These are phyloP conservation scores for Ogataea nitratoaversa DNA, from an alignment of 805 yeast species.

Conservation along the genomic window DNA sequence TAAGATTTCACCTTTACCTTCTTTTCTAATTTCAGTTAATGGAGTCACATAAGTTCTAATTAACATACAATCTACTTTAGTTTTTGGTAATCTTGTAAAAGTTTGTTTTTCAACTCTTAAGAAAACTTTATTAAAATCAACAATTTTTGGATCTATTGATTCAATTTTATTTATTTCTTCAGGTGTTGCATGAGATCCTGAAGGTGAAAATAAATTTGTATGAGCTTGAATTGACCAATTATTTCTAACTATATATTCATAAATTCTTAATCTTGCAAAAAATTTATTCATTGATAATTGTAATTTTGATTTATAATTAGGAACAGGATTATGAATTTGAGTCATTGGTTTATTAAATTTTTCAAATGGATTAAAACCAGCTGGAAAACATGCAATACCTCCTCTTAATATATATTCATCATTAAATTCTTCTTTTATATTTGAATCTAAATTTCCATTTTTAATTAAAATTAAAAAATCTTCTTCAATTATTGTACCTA, in stretches of 20 bases:
- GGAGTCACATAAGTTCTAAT: slow-evolving; percentile 59
- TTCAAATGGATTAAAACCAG: slow-evolving; percentile 64
- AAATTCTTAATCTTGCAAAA: slow-evolving; percentile 50
- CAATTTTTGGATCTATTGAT: slow-evolving; percentile 29
- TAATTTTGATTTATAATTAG: slow-evolving; percentile 54
- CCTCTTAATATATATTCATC: slow-evolving; percentile 59
- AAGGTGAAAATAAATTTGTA: slow-evolving; percentile 42
- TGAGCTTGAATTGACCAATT: slow-evolving; percentile 74
- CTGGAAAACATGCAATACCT: slow-evolving; percentile 59
- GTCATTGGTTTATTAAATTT: slow-evolving; percentile 53
- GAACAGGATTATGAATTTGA: slow-evolving; percentile 67
- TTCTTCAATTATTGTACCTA: slow-evolving; percentile 46
- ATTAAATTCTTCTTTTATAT: slow-evolving; percentile 27
- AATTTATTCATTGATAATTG: slow-evolving; percentile 63
- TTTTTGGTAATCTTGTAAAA: slow-evolving; percentile 47
- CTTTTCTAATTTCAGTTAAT: slow-evolving; percentile 40
- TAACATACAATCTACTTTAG: slow-evolving; percentile 45
- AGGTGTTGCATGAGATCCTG: slow-evolving; percentile 38
- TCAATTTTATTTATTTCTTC: slow-evolving; percentile 32
- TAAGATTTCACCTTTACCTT: slow-evolving; percentile 43
- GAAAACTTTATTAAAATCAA: slow-evolving; percentile 46
- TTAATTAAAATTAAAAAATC: slow-evolving; percentile 55
- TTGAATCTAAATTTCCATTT: slow-evolving; percentile 31
- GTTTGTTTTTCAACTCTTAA: slow-evolving; percentile 59
- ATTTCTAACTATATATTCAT: slow-evolving; percentile 55